Evolutionary conservation across 768 basidiomycete genomes (phyloP).

Genomic region (Termitomyces sp.): DNA sequence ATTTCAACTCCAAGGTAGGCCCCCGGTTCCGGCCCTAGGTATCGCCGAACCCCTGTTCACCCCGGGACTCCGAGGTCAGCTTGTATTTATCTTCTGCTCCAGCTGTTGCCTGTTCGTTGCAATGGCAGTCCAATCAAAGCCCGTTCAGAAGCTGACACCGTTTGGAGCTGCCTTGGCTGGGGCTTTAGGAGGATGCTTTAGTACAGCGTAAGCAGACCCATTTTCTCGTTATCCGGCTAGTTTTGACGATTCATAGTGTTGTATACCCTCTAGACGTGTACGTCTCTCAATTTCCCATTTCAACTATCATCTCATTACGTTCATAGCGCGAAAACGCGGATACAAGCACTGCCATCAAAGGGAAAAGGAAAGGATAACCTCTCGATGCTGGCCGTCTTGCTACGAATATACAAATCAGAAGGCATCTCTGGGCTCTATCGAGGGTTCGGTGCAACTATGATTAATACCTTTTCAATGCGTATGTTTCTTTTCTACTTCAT

Average conservation of each 20-base stretch:
- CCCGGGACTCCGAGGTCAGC: not conserved
- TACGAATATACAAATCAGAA: slow-evolving; percentile 73
- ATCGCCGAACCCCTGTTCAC: not conserved
- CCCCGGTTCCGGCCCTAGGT: slow-evolving; percentile 15
- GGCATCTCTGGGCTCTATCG: slow-evolving; percentile 83
- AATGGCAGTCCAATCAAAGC: slow-evolving; percentile 54
- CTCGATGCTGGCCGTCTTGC: slow-evolving; percentile 62
- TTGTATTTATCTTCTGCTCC: slow-evolving; percentile 16
- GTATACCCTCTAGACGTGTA: slow-evolving; percentile 97
- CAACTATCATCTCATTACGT: slow-evolving; percentile 1
- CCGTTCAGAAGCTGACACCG: slow-evolving; percentile 72
- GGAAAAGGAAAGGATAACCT: slow-evolving; percentile 50
- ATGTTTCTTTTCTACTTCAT: slow-evolving; percentile 28
- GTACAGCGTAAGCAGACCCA: slow-evolving; percentile 71
- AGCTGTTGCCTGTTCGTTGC: slow-evolving; percentile 7
- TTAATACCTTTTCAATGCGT: slow-evolving; percentile 99
- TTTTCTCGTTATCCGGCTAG: not conserved
- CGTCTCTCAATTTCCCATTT: slow-evolving; percentile 21
- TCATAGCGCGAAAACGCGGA: slow-evolving; percentile 85
- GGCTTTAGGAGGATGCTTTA: slow-evolving; percentile 90
- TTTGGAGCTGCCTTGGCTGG: slow-evolving; percentile 90
- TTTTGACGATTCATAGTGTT: slow-evolving; percentile 42
- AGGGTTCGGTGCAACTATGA: slow-evolving; percentile 95
- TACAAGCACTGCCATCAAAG: slow-evolving; percentile 72
- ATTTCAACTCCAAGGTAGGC: not conserved